Evolutionary conservation across 805 yeast species (phyloP).

Genomic region (Sugiyamaella boreocaroliniensis): DNA sequence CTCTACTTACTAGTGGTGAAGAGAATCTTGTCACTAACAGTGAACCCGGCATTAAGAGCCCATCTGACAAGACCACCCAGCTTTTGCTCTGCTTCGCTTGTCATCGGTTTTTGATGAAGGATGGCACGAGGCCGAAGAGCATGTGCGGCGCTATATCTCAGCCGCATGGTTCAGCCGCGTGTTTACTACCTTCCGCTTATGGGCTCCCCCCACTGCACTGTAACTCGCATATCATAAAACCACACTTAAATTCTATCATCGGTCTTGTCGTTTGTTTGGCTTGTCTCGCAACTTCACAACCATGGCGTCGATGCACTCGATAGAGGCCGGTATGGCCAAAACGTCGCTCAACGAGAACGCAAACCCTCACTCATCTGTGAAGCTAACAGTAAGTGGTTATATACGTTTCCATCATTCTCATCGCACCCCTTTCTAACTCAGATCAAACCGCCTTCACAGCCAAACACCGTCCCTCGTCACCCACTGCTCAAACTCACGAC

Average conservation of each 20-base stretch:
- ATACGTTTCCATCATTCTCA: neutral
- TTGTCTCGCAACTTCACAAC: neutral
- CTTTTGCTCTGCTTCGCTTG: neutral
- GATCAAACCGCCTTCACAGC: neutral
- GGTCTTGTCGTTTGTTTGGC: no score
- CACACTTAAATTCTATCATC: no score
- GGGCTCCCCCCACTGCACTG: neutral
- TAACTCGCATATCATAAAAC: no score
- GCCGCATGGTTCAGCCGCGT: neutral
- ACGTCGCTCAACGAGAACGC: slow-evolving; percentile 21
- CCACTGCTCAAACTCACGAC: slow-evolving; percentile 21
- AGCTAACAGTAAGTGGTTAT: neutral
- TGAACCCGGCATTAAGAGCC: neutral
- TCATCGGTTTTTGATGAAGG: no score
- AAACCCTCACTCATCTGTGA: slow-evolving; percentile 12
- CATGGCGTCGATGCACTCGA: slow-evolving; percentile 15
- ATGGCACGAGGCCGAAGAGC: no score
- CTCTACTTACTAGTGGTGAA: neutral
- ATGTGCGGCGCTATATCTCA: neutral
- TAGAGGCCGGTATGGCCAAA: slow-evolving; percentile 19
- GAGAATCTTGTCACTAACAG: neutral
- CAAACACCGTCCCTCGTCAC: slow-evolving; percentile 12
- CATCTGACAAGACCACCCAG: neutral
- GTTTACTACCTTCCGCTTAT: neutral
- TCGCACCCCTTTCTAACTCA: neutral